Evolutionary conservation across 1,284 basidiomycete species (phyloP), one percentile per base, ranked within the genome.

Genomic region (Ustilago esculenta): DNA sequence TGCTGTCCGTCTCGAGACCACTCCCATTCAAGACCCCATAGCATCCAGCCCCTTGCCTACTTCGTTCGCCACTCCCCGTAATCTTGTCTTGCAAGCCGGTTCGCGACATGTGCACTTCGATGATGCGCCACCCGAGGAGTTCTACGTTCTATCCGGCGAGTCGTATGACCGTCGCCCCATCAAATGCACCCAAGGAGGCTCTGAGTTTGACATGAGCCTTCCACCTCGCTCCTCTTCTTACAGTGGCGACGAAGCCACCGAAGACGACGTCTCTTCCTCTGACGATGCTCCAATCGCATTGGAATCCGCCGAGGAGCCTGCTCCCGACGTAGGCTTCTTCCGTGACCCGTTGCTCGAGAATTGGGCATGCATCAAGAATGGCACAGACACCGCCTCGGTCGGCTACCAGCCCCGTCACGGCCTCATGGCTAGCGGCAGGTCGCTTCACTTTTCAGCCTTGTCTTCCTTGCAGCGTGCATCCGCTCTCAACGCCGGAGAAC

Each of bases 281-380:
- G 60, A 52, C 25, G 60, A 55, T 15, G 33, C 17, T 6, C 7
- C 35, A 11, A 11, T 20, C 33, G 29, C 55, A n/a, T 30, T 58
- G 33, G 54, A 43, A 15, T 37, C 47, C 0, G 61, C 61, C n/a
- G 66, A 69, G n/a, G 46, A 50, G 25, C 59, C 66, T 10, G 58
- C 66, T 1, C 61, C 56, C 12, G 61, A 70, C 17, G 57, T 71
- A 9, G 68, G 61, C 30, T 56, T 49, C 49, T 50, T 66, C 47
- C 42, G 43, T 12, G 61, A 66, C 18, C 45, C 61, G 4, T 33
- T 25, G 11, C 44, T 61, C 35, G 64, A 73, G 14, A 64, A 67
- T n/a, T 76, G 74, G 74, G 65, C 72, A 7, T 60, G 60, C 48
- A 66, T 76, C 53, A 74, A 76, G 40, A 74, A 74, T 29, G 74